phyloP scores from a whole-genome alignment of 1,139 yeast genomes.

The Hansenula lynferdii region DNA sequence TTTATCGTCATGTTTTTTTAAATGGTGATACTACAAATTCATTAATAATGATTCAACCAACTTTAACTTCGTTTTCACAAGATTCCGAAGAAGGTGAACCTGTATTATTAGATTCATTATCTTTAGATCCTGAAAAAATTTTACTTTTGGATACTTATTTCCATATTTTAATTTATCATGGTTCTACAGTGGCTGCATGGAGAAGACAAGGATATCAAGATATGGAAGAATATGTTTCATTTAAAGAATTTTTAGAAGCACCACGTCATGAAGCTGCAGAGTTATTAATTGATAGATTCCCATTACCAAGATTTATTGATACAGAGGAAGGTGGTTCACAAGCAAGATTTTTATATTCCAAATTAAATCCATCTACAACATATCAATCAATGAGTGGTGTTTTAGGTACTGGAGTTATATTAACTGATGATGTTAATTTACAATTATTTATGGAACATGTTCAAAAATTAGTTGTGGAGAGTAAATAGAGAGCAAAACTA shows the following conservation, averaged over 20 bases:
- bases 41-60: conserved; percentile 73
- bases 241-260: conserved; percentile 53
- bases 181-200: conserved; percentile 67
- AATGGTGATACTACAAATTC: conserved; percentile 66
- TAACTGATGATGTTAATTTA: conserved; percentile 81
- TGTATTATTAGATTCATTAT: conserved; percentile 63
- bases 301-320: conserved; percentile 68
- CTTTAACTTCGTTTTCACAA: conserved; percentile 59
- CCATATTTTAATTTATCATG: conserved; percentile 68
- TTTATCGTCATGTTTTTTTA: conserved; percentile 59
- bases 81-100: conserved; percentile 47
- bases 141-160: conserved; percentile 69
- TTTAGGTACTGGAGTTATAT: conserved; percentile 48
- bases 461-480: conserved; percentile 58
- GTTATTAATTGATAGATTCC: conserved; percentile 62
- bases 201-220: conserved; percentile 64
- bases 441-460: conserved; percentile 81
- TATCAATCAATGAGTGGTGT: conserved; percentile 32
- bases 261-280: conserved; percentile 72
- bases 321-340: conserved; percentile 78
- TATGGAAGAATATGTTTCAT: conserved; percentile 56
- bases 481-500: conserved; percentile 2
- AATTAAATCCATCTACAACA: conserved; percentile 67
- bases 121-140: conserved; percentile 56
- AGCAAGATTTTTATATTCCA: conserved; percentile 71